Evolutionary conservation across 768 basidiomycete genomes (phyloP), one percentile per base, ranked within the genome.

Genomic region (Coprinopsis sp.): DNA sequence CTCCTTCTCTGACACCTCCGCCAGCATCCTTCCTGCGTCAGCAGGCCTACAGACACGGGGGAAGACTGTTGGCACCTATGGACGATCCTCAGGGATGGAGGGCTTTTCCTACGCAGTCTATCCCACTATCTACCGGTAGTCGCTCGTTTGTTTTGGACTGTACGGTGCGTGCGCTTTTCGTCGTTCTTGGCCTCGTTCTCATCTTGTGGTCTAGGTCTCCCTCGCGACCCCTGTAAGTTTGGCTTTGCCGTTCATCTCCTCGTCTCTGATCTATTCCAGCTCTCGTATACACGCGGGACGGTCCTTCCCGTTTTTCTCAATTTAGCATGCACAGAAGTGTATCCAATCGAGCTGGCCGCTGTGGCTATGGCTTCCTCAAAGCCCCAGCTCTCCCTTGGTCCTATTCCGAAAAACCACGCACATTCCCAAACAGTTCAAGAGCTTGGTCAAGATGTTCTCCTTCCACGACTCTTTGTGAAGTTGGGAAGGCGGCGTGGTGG

Each of bases 61-160:
- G 44, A 23, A 23, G 47, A 25, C 44, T 58, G 6, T 52, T 58
- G 2, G 49, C 55, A 4, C 60, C 60, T 6, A 37, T 37, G 4
- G 40, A 44, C 25, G 60, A 62, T 43, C 55, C 59, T 25, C 42
- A 41, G 23, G 60, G 60, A 12, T 62, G 59, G 60, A 40, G 47
- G 13, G 44, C 46, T 5, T 28, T 44, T 21, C 46, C 50, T 14
- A 27, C 16, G 13, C 30, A 16, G 14, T 44, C 23, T 13, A 49
- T 44, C 37, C 47, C 13, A 47, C 46, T 10, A 47, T 27, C 23
- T 23, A 49, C 22, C 36, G 31, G 19, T 37, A 47, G 18, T 50
- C 37, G 5, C 4, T 21, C n/a, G 14, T 6, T 38, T 49, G 29
- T 33, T 41, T 13, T 33, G 14, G 11, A 18, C 4, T 44, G 36